A percentile compares a stretch with the other conserved stretches of the same genome.
Conservation (phyloP, 192 early-diverging fungal species). For the Chytriomyces sp. region DNA sequence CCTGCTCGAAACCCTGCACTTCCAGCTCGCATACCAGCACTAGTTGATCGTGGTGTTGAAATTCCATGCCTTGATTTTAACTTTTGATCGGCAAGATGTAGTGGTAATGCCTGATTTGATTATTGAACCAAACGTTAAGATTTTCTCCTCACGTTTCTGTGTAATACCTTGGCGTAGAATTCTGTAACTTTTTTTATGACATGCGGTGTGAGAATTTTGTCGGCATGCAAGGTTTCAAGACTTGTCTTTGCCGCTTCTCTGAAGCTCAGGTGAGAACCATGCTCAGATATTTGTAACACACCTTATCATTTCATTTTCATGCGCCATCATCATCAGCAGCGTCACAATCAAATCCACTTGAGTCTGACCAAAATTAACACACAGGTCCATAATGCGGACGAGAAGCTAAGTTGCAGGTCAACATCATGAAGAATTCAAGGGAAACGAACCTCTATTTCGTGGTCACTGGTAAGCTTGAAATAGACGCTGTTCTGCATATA, state of each 20-base stretch:
- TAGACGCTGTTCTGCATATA: constrained; percentile 21
- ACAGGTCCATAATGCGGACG: constrained; percentile 32
- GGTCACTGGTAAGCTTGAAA: not conserved
- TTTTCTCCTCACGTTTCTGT: too few species aligned
- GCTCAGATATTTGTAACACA: constrained; percentile 7
- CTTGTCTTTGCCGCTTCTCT: constrained; percentile 27
- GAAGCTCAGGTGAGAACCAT: constrained; percentile 5
- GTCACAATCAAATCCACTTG: constrained; percentile 34
- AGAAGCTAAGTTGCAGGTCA: constrained; percentile 10
- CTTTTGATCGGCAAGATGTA: too few species aligned
- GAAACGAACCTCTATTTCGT: constrained; percentile 16
- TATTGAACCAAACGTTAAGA: too few species aligned
- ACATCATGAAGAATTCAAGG: not conserved
- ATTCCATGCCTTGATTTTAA: too few species aligned
- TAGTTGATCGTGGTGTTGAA: too few species aligned
- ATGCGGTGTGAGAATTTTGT: constrained; percentile 19
- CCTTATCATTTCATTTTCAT: constrained; percentile 30
- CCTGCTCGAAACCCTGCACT: not conserved
- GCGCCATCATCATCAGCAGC: constrained; percentile 33
- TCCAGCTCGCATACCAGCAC: too few species aligned
- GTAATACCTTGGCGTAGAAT: constrained; percentile 27
- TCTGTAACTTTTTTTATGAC: constrained; percentile 30
- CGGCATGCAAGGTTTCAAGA: constrained; percentile 30
- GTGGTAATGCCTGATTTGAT: too few species aligned
- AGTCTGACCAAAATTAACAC: constrained; percentile 13